These are phyloP conservation scores for Isatis tinctoria DNA, from an alignment of 345 rosid genomes.

Conservation along the genomic window DNA sequence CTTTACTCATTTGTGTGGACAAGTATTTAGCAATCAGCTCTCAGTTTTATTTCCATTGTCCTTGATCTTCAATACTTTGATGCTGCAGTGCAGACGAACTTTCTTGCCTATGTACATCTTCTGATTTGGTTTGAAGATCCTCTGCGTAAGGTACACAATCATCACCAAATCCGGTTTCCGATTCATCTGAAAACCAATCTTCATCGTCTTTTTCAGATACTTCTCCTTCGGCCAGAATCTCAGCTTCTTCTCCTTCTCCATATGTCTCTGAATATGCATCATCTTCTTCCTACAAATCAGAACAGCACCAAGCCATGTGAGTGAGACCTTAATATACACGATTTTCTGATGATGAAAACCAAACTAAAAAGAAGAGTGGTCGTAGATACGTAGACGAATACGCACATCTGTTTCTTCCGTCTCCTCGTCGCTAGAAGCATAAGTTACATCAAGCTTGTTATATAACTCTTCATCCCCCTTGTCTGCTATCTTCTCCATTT, in stretches of 20 bases:
- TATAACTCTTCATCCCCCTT: conserved; percentile 60
- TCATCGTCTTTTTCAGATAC: neutral
- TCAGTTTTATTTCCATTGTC: neutral
- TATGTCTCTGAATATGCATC: conserved; percentile 33
- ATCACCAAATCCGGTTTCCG: conserved; percentile 1
- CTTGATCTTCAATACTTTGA: neutral
- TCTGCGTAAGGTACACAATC: neutral
- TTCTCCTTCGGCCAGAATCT: neutral
- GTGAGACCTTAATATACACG: conserved; percentile 5
- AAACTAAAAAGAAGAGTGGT: too few species aligned
- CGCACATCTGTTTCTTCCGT: conserved; percentile 30
- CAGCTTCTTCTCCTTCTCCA: conserved; percentile 35
- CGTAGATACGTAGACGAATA: neutral
- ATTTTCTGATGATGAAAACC: too few species aligned
- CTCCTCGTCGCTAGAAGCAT: conserved; percentile 61
- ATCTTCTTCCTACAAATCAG: conserved; percentile 46
- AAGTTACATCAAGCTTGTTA: conserved; percentile 58
- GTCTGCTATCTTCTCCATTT: conserved; percentile 54
- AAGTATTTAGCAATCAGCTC: neutral
- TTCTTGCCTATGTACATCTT: neutral
- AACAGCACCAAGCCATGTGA: conserved; percentile 6
- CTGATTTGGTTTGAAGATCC: conserved; percentile 1
- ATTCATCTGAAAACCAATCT: conserved; percentile 10
- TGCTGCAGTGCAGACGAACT: neutral
- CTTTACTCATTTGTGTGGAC: neutral